Conservation (phyloP, 306 rosid species). For the Vicia villosa region DNA sequence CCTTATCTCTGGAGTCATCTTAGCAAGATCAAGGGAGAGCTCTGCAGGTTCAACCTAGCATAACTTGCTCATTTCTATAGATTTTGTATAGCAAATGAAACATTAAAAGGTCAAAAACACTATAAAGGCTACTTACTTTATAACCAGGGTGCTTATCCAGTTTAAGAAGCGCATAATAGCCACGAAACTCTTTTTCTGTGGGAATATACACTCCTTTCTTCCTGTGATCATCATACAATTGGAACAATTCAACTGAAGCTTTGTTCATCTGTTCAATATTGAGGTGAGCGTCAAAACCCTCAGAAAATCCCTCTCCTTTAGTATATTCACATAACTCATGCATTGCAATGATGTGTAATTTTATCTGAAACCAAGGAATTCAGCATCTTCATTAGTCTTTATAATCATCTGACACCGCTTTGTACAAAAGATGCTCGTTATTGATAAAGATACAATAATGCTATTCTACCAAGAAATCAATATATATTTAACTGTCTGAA, state of each 20-base stretch:
- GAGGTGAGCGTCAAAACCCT: conserved; percentile 99
- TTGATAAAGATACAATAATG: conserved; percentile 1
- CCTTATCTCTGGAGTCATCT: conserved; percentile 95
- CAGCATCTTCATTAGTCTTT: conserved; percentile 42
- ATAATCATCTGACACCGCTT: conserved; percentile 31
- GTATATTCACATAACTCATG: conserved; percentile 95
- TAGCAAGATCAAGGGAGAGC: conserved; percentile 98
- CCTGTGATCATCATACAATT: conserved; percentile 96
- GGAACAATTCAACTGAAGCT: conserved; percentile 94
- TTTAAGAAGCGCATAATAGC: conserved; percentile 98
- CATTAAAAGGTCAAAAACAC: conserved; percentile 37
- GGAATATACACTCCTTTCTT: conserved; percentile 78
- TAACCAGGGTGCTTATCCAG: conserved; percentile 99
- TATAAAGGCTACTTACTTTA: conserved; percentile 61
- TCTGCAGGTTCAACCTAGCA: conserved; percentile 98
- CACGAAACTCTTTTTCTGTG: conserved; percentile 89
- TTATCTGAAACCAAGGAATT: conserved; percentile 69
- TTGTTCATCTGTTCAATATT: conserved; percentile 99
- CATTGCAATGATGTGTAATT: conserved; percentile 92
- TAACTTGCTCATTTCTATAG: conserved; percentile 45
- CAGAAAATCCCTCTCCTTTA: conserved; percentile 96
- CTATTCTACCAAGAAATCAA: not conserved
- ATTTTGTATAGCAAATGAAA: conserved; percentile 40
- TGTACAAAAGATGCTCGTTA: conserved; percentile 32
- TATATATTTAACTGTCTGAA: conserved; percentile 5